Evolutionary conservation across 306 rosid genomes (phyloP).

Genomic region (Castanopsis chinensis): DNA sequence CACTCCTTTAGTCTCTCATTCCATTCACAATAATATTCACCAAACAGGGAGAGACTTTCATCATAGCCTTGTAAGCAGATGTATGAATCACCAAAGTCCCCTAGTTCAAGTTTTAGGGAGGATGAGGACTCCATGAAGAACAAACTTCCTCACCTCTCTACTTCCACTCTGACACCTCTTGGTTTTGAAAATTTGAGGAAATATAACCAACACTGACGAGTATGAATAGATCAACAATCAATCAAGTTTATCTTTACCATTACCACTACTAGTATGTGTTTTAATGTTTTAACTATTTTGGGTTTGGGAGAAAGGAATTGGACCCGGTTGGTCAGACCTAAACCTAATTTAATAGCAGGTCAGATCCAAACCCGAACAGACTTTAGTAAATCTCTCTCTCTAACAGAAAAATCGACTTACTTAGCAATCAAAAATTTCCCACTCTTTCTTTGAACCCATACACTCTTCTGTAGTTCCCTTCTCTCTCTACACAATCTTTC

Average conservation of each 20-base stretch:
- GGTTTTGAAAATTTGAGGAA: background rate
- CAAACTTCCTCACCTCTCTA: background rate
- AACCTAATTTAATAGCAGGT: no score
- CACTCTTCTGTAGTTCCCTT: no score
- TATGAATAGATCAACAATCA: conserved; percentile 24
- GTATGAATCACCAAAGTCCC: background rate
- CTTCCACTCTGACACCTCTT: background rate
- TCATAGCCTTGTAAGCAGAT: background rate
- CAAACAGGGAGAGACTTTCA: background rate
- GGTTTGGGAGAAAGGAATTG: no score
- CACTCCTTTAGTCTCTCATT: background rate
- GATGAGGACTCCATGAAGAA: background rate
- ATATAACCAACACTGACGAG: conserved; percentile 8
- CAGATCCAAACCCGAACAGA: no score
- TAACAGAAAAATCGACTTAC: no score
- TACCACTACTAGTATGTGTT: conserved; percentile 1
- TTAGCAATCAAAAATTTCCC: no score
- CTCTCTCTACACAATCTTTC: no score
- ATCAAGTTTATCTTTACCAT: conserved; percentile 26
- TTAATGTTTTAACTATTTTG: no score
- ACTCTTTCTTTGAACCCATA: no score
- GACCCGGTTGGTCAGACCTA: no score
- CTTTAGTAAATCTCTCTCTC: no score
- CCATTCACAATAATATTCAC: background rate
- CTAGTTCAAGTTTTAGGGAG: background rate